Conservation (phyloP, 2,329 filamentous ascomycete species). For the Microsporum canis region DNA sequence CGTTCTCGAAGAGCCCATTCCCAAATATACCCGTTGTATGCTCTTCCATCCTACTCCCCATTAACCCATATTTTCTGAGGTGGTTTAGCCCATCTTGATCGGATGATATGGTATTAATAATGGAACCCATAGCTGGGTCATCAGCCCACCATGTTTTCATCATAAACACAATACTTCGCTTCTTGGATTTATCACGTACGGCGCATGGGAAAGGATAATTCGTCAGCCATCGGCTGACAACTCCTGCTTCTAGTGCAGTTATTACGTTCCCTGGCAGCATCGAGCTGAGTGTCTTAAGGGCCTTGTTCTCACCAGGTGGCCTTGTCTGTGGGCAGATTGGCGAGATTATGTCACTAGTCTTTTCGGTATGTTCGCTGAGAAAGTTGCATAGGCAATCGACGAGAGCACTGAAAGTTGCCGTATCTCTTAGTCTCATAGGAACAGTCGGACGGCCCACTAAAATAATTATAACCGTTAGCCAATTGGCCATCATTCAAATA, state of each 20-base stretch:
- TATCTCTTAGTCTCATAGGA: conserved; percentile 25
- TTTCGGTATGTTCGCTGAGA: conserved; percentile 28
- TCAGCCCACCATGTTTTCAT: conserved; percentile 34
- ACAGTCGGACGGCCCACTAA: conserved; percentile 29
- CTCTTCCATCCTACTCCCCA: conserved; percentile 32
- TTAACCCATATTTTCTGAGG: conserved; percentile 33
- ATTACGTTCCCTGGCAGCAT: conserved; percentile 51
- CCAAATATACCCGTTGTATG: conserved; percentile 6
- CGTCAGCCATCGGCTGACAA: conserved; percentile 63
- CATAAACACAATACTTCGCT: conserved; percentile 30
- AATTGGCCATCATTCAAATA: not conserved
- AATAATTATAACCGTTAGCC: not conserved
- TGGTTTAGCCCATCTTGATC: conserved; percentile 32
- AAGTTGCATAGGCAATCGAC: conserved; percentile 34
- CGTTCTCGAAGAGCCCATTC: not conserved
- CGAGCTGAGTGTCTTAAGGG: conserved; percentile 45
- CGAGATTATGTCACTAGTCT: conserved; percentile 25
- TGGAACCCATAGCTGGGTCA: conserved; percentile 35
- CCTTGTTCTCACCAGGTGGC: conserved; percentile 33
- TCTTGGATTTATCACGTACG: conserved; percentile 38
- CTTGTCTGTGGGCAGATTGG: conserved; percentile 32
- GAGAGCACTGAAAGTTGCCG: conserved; percentile 29
- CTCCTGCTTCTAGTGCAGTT: conserved; percentile 48
- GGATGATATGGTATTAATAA: conserved; percentile 30
- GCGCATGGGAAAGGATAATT: conserved; percentile 58